Percentiles rank a stretch among this genome's conserved stretches.
These are phyloP conservation scores for Cladophialophora yegresii DNA, from an alignment of 2,329 filamentous ascomycete species.

Conservation along the genomic window DNA sequence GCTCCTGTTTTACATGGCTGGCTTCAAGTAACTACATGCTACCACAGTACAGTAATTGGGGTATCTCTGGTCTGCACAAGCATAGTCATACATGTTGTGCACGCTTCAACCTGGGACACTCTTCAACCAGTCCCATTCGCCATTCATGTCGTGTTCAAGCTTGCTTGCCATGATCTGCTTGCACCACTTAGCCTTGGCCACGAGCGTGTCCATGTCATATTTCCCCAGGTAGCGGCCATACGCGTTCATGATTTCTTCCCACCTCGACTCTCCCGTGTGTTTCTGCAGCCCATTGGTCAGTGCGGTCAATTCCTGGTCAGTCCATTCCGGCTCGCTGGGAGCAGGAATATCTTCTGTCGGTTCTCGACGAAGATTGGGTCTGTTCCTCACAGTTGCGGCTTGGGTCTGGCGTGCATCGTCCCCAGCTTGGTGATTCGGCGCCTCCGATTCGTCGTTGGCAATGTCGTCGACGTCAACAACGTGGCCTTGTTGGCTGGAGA, in stretches of 20 bases:
- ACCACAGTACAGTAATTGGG: neutral
- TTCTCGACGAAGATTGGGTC: slow-evolving; percentile 15
- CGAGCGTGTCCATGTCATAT: slow-evolving; percentile 30
- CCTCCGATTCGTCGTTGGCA: neutral
- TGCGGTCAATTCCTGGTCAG: slow-evolving; percentile 33
- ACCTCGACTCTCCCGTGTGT: slow-evolving; percentile 38
- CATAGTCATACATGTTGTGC: neutral
- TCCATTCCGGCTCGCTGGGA: slow-evolving; percentile 33
- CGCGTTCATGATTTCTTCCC: slow-evolving; percentile 35
- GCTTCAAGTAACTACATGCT: neutral
- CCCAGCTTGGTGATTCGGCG: neutral
- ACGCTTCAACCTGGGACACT: slow-evolving; percentile 22
- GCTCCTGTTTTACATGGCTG: neutral
- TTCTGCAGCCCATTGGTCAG: slow-evolving; percentile 38
- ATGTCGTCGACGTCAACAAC: slow-evolving; percentile 30
- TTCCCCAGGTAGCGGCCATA: slow-evolving; percentile 16
- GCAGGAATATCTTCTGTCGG: slow-evolving; percentile 31
- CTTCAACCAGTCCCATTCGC: slow-evolving; percentile 26
- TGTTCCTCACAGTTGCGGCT: neutral
- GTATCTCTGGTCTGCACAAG: slow-evolving; percentile 12
- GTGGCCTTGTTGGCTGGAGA: neutral
- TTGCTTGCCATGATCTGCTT: slow-evolving; percentile 30
- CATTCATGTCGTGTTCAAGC: slow-evolving; percentile 3
- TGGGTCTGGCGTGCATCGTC: slow-evolving; percentile 28
- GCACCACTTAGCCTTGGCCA: slow-evolving; percentile 30